Evolutionary conservation across 805 yeast species (phyloP).

Genomic region (Wickerhamomyces rabaulensis): DNA sequence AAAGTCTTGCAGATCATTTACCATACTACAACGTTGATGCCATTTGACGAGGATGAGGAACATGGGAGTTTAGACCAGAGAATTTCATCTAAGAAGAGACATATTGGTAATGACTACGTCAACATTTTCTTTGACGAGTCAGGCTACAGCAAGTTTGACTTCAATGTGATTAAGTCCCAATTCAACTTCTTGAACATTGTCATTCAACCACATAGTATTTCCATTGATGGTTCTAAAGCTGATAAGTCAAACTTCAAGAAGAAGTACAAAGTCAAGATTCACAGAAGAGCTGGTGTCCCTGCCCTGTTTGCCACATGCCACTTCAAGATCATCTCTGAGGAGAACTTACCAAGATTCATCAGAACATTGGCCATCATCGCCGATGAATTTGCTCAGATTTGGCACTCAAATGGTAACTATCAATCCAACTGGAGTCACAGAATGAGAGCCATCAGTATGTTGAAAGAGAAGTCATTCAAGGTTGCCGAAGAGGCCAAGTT

Average conservation of each 20-base stretch:
- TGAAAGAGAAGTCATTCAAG: conserved; percentile 27
- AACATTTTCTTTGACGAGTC: conserved; percentile 80
- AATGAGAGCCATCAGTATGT: conserved; percentile 43
- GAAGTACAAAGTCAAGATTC: conserved; percentile 58
- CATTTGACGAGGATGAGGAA: conserved; percentile 39
- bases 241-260: conserved; percentile 21
- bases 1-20: conserved; percentile 66
- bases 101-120: conserved; percentile 82
- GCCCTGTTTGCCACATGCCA: conserved; percentile 74
- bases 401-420: conserved; percentile 59
- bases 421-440: conserved; percentile 66
- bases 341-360: conserved; percentile 55
- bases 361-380: conserved; percentile 64
- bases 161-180: conserved; percentile 68
- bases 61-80: conserved; percentile 30
- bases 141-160: conserved; percentile 51
- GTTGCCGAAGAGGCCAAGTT: conserved; percentile 10
- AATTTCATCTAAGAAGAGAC: conserved; percentile 63
- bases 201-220: conserved; percentile 53
- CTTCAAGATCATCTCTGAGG: conserved; percentile 60
- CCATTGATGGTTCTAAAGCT: conserved; percentile 12
- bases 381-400: conserved; percentile 66
- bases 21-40: conserved; percentile 84
- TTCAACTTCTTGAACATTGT: conserved; percentile 81
- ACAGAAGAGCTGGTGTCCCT: conserved; percentile 65